These are phyloP conservation scores for Fraxinus velutina DNA, from an alignment of 305 asterid species.

Conservation along the genomic window DNA sequence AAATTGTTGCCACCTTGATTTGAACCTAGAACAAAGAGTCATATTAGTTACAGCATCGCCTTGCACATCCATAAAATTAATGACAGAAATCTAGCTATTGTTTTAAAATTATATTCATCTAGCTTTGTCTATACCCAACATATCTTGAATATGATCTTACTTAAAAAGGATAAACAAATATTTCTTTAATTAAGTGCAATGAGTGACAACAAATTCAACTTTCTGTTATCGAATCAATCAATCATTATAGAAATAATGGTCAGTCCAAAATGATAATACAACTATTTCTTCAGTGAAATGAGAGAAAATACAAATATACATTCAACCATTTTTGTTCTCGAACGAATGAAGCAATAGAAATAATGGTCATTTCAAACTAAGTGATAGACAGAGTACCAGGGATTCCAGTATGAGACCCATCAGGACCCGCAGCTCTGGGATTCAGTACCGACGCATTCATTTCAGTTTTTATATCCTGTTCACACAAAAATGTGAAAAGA, in stretches of 20 bases:
- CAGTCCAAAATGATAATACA: neutral
- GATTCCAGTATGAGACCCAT: slow-evolving; percentile 84
- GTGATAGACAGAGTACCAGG: slow-evolving; percentile 49
- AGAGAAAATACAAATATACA: neutral
- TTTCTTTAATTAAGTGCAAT: slow-evolving; percentile 5
- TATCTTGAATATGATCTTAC: slow-evolving; percentile 5
- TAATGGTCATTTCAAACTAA: slow-evolving; percentile 3
- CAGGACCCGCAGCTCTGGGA: slow-evolving; percentile 74
- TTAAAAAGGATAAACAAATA: neutral
- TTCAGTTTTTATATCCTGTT: slow-evolving; percentile 83
- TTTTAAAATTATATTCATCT: neutral
- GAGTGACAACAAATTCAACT: neutral
- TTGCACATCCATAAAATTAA: neutral
- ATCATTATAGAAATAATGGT: neutral
- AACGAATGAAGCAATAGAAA: neutral
- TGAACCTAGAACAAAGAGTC: slow-evolving; percentile 57
- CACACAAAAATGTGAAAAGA: slow-evolving; percentile 1
- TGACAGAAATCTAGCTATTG: neutral
- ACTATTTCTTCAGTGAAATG: neutral
- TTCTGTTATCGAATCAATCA: neutral
- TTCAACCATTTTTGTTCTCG: neutral
- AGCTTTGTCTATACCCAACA: slow-evolving; percentile 3
- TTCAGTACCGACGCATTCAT: slow-evolving; percentile 68
- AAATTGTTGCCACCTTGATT: slow-evolving; percentile 89
- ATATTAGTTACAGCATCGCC: slow-evolving; percentile 7